These are phyloP conservation scores for Epichloe brachyelytri DNA, from an alignment of 2,329 filamentous ascomycete genomes.

Conservation along the genomic window DNA sequence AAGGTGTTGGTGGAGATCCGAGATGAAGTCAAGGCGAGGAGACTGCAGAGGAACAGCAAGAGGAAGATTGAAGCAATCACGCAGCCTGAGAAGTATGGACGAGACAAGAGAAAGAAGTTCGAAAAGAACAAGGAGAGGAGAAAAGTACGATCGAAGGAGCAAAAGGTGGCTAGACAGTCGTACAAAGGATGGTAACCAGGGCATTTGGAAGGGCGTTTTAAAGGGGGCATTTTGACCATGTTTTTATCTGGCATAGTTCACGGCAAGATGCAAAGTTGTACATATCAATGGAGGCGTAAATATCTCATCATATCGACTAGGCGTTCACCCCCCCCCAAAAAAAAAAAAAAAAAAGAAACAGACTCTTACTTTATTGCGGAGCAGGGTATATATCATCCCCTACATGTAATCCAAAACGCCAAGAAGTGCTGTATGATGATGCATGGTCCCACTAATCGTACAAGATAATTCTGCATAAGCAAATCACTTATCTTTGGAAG, in stretches of 20 bases:
- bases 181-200: slow-evolving; percentile 38
- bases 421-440: background rate
- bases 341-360: background rate
- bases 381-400: background rate
- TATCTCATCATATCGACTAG: background rate
- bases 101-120: slow-evolving; percentile 70
- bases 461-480: background rate
- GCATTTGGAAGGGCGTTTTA: slow-evolving; percentile 16
- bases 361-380: background rate
- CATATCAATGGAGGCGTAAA: background rate
- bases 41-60: slow-evolving; percentile 68
- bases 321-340: background rate
- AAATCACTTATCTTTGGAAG: background rate
- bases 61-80: slow-evolving; percentile 78
- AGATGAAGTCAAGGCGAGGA: slow-evolving; percentile 54
- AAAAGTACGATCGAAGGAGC: slow-evolving; percentile 65
- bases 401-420: background rate
- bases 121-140: slow-evolving; percentile 74
- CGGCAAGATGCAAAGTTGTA: background rate
- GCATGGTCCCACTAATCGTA: background rate
- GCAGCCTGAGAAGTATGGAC: slow-evolving; percentile 65
- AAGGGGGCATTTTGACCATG: background rate
- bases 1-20: slow-evolving; percentile 59
- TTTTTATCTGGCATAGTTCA: background rate
- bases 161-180: slow-evolving; percentile 57